Percentiles rank a stretch among this genome's conserved stretches.
Conservation (phyloP, 306 rosid genomes). For the Oemleria cerasiformis region DNA sequence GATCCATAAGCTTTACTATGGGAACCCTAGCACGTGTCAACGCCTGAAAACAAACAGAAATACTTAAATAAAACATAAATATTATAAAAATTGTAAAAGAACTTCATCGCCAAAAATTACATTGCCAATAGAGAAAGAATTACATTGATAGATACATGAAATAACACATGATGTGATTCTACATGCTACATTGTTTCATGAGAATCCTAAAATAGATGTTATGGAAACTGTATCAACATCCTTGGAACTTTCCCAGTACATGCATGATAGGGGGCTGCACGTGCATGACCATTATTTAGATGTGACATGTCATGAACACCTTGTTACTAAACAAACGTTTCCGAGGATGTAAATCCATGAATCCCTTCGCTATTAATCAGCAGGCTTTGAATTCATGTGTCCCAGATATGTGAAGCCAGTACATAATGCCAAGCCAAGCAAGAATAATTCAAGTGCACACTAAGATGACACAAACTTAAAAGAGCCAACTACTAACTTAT, state of each 20-base stretch:
- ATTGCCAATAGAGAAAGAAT: background rate
- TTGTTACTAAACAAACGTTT: background rate
- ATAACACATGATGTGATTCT: background rate
- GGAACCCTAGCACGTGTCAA: slow-evolving; percentile 97
- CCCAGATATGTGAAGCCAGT: background rate
- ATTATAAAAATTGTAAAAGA: background rate
- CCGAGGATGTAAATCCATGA: background rate
- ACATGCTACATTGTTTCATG: background rate
- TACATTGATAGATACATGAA: background rate
- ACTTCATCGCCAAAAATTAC: background rate
- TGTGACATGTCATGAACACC: background rate
- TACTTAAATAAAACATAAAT: background rate
- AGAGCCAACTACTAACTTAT: background rate
- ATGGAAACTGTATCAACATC: background rate
- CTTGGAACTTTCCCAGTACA: background rate
- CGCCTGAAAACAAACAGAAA: slow-evolving; percentile 59
- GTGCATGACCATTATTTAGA: background rate
- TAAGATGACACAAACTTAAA: background rate
- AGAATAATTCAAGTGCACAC: background rate
- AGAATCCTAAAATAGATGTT: background rate
- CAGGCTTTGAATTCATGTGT: background rate
- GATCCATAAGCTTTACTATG: slow-evolving; percentile 94
- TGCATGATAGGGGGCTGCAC: background rate
- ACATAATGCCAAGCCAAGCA: background rate
- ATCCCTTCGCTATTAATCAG: background rate